These are phyloP conservation scores for Lachnellula arida DNA, from an alignment of 2,329 filamentous ascomycete genomes.

Conservation along the genomic window DNA sequence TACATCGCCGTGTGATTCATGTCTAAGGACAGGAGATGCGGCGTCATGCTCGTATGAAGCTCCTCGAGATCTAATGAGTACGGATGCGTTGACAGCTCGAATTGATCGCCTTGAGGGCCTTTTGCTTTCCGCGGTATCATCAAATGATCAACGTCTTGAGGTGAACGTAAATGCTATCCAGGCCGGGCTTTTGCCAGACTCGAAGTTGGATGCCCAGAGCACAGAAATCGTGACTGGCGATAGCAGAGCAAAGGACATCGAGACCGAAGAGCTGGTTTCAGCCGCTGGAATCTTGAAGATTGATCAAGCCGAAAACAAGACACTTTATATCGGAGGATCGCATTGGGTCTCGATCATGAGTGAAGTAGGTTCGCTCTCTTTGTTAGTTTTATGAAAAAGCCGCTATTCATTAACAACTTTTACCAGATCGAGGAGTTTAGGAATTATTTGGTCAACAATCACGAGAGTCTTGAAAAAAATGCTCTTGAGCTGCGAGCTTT, in stretches of 20 bases:
- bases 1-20: conserved; percentile 11
- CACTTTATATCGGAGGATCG: conserved; percentile 7
- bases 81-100: conserved; percentile 5
- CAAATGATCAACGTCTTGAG: neutral
- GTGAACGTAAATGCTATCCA: neutral
- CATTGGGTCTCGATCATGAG: conserved; percentile 16
- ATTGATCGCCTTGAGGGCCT: conserved; percentile 12
- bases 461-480: conserved; percentile 4
- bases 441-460: conserved; percentile 3
- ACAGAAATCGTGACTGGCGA: neutral
- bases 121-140: conserved; percentile 6
- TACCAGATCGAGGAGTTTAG: conserved; percentile 11
- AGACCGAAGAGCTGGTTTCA: neutral
- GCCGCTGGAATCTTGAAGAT: conserved; percentile 13
- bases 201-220: neutral
- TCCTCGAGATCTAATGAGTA: conserved; percentile 1
- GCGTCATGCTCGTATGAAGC: conserved; percentile 9
- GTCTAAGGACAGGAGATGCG: conserved; percentile 11
- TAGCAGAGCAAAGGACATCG: too few species aligned
- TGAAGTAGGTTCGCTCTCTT: conserved; percentile 3
- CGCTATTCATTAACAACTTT: neutral
- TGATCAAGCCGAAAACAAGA: conserved; percentile 4
- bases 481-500: conserved; percentile 1
- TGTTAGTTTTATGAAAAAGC: neutral
- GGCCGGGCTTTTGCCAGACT: neutral